phyloP scores from a whole-genome alignment of 805 yeast genomes.

The Starmerella riodocensis region DNA sequence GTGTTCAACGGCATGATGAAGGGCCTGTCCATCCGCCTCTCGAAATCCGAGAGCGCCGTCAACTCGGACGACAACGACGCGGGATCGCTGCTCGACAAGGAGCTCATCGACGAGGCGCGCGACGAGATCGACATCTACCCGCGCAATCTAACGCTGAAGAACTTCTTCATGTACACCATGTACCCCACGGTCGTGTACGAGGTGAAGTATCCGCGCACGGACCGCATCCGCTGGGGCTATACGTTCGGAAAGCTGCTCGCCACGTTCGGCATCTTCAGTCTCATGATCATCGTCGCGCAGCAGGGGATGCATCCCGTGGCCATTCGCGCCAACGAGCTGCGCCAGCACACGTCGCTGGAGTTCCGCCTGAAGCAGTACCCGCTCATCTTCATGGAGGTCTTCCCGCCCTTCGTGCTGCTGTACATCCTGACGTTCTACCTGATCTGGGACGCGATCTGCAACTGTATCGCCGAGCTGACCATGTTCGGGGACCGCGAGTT shows the following conservation, averaged over 20 bases:
- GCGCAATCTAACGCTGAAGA: constrained; percentile 44
- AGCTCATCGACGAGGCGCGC: constrained; percentile 53
- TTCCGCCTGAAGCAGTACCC: constrained; percentile 40
- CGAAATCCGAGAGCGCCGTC: neutral
- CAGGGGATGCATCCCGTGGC: constrained; percentile 62
- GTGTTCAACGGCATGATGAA: constrained; percentile 81
- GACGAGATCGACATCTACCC: constrained; percentile 73
- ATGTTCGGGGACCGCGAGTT: constrained; percentile 81
- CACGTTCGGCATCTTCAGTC: constrained; percentile 69
- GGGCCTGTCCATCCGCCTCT: constrained; percentile 16
- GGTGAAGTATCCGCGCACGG: constrained; percentile 67
- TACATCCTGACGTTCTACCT: constrained; percentile 71
- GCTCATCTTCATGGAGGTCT: constrained; percentile 50
- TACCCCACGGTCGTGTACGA: constrained; percentile 69
- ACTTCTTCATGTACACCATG: constrained; percentile 71
- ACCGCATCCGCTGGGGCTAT: constrained; percentile 52
- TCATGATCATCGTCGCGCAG: constrained; percentile 74
- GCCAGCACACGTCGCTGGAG: constrained; percentile 34
- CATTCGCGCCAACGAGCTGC: constrained; percentile 41
- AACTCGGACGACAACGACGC: neutral
- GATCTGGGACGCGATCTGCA: constrained; percentile 91
- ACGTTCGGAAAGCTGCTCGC: constrained; percentile 60
- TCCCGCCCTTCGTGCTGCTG: constrained; percentile 65
- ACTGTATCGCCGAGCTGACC: constrained; percentile 79
- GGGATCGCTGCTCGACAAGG: constrained; percentile 25